Evolutionary conservation across 1,284 basidiomycete genomes (phyloP), one percentile per base, ranked within the genome.

Genomic region (Cerrena zonata): DNA sequence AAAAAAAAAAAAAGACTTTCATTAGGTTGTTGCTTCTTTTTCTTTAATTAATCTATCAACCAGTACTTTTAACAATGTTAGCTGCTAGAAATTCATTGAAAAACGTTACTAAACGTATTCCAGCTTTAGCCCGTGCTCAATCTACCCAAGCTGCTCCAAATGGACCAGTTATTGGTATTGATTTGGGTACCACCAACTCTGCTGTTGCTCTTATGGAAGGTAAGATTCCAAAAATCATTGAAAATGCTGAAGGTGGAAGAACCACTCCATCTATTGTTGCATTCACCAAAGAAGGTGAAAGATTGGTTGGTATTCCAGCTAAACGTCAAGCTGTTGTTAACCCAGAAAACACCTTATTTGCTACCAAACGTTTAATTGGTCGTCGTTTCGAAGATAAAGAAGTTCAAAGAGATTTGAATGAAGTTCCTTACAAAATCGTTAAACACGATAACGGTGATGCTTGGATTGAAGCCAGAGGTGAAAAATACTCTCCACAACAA

Each of bases 221-320:
- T 64, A 88, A 93, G 76, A 87, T 84, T 44, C 82, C 94, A 51
- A 87, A 91, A 61, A 94, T 99, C 58, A 89, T 99, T 62, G 95
- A 98, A 74, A 98, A 99, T 77, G 77, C 94, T 10, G 95, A 99
- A 77, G 95, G 95, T 78, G 91, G 90, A 56, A 86, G 95, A 64
- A 98, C 95, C 58, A 99, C 95, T 24, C 95, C 96, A 10, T 99
- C 95, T 47, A 91, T 97, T 52, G 93, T 99, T 58, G 96, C 95
- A 40, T 99, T 99, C 80, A 94, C 94, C 58, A 97, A 98, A 73
- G 82, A 93, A 62, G 89, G 89, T 54, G 91, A 94, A 69, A 89
- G 91, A 58, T 79, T 96, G 41, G 90, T 98, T 57, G 95, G 95
- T 72, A 82, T 96, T 48, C 95, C 95, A 30, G 95, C 95, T 36